Base-by-base conservation (phyloP, 306 rosid genomes). In the Quercus wislizeni region DNA sequence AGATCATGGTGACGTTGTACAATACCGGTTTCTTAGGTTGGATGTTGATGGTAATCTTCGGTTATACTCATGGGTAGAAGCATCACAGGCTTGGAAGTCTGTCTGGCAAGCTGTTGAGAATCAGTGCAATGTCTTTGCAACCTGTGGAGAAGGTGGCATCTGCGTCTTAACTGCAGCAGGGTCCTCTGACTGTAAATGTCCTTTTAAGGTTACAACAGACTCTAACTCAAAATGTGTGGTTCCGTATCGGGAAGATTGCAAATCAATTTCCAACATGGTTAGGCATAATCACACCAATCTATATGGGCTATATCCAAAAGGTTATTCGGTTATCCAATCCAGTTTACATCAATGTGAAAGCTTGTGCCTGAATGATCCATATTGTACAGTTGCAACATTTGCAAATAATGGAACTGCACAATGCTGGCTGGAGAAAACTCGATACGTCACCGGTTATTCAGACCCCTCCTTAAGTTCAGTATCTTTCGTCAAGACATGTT, bases 101-200 rank as follows among this genome's bases (percentile, higher is more conserved):
- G 98, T 93, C 54, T 93, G 98, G 98, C 96, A 87, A 77, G 98
- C 97, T 80, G 93, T 91, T 59, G 90, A 91, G 81, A 91, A 91
- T 80, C 98, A 89, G 74, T 93, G 98, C 89, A 83, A 88, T 31
- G 98, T 93, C 35, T 91, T 91, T 59, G 96, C 93, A 17, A 89
- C 94, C 18, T 91, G 98, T 77, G 90, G 92, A 27, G 78, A 81
- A 69, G 86, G 4, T 3, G 98, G 98, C 56, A 79, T 93, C 51
- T 93, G 98, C 51, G 82, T 79, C 81, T 84, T 86, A 54, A 75
- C 31, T 52, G 74, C 86, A 65, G 81, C 90, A 3, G 94, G 90
- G 55, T 77, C 85, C 17, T 82, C 90, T 5, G 85, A 77, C 17
- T 93, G 98, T 61, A 35, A 46, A 76, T 91, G 98, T 73, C 98